These are phyloP conservation scores for Lachnellula willkommii DNA, from an alignment of 2,329 filamentous ascomycete genomes.

Conservation along the genomic window DNA sequence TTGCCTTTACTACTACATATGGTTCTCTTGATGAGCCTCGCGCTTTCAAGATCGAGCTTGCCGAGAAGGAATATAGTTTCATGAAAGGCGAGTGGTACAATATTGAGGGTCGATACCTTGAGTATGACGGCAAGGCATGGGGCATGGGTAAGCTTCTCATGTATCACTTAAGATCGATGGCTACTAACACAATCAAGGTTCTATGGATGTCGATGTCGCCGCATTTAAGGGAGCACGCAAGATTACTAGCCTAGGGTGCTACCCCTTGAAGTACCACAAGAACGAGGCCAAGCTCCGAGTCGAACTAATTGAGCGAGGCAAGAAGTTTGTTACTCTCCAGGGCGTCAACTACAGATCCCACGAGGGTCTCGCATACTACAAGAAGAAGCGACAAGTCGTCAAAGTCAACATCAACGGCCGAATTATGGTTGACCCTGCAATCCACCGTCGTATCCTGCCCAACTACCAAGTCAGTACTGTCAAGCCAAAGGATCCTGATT, in stretches of 20 bases:
- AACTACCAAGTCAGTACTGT: slow-evolving; percentile 77
- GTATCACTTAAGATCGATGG: neutral
- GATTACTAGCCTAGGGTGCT: slow-evolving; percentile 72
- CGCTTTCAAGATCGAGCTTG: slow-evolving; percentile 75
- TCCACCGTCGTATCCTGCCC: slow-evolving; percentile 77
- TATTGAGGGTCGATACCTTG: slow-evolving; percentile 73
- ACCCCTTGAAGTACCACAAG: slow-evolving; percentile 75
- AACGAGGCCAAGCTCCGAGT: slow-evolving; percentile 59
- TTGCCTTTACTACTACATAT: slow-evolving; percentile 74
- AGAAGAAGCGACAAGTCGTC: slow-evolving; percentile 67
- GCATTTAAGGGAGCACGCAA: slow-evolving; percentile 76
- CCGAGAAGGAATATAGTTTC: slow-evolving; percentile 63
- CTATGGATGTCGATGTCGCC: slow-evolving; percentile 61
- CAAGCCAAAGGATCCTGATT: slow-evolving; percentile 63
- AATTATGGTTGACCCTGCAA: slow-evolving; percentile 80
- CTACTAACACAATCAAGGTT: slow-evolving; percentile 29
- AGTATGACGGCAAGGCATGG: slow-evolving; percentile 83
- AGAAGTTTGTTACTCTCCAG: slow-evolving; percentile 74
- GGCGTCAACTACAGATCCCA: slow-evolving; percentile 80
- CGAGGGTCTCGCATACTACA: slow-evolving; percentile 79
- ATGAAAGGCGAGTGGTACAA: slow-evolving; percentile 70
- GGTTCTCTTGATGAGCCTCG: slow-evolving; percentile 70
- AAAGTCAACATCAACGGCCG: slow-evolving; percentile 84
- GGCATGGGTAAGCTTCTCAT: slow-evolving; percentile 52
- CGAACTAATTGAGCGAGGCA: slow-evolving; percentile 72